Conservation (phyloP, 768 basidiomycete genomes). For the Chalciporus pseudorubinellus region DNA sequence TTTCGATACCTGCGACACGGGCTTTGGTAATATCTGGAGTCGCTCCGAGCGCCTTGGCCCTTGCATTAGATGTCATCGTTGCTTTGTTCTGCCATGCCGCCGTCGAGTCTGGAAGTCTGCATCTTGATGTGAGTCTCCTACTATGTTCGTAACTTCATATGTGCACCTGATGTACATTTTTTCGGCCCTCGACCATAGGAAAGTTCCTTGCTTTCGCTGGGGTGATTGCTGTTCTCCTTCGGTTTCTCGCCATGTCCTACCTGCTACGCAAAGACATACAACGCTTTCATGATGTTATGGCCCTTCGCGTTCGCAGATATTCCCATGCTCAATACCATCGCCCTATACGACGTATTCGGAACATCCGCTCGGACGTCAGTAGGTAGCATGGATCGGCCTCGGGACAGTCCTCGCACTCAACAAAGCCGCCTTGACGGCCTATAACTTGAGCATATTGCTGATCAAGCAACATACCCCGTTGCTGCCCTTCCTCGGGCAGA, state of each 20-base stretch:
- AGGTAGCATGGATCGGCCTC: slow-evolving; percentile 49
- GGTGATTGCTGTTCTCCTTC: too few relatives aligned
- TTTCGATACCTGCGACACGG: slow-evolving; percentile 49
- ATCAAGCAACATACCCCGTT: slow-evolving; percentile 48
- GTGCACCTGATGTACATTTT: slow-evolving; percentile 13
- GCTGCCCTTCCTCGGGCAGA: slow-evolving; percentile 47
- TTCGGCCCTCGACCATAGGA: slow-evolving; percentile 53
- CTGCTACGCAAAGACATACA: too few relatives aligned
- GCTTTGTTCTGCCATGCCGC: slow-evolving; percentile 62
- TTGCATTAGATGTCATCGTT: slow-evolving; percentile 60
- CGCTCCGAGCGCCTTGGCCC: slow-evolving; percentile 48
- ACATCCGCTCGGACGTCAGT: slow-evolving; percentile 7
- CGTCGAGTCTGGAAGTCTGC: slow-evolving; percentile 50
- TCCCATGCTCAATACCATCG: slow-evolving; percentile 50
- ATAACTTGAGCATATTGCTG: slow-evolving; percentile 57
- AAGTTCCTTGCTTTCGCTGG: slow-evolving; percentile 52
- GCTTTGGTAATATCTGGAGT: slow-evolving; percentile 49
- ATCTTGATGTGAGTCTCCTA: slow-evolving; percentile 41
- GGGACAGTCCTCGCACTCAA: slow-evolving; percentile 39
- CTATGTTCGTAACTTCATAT: neutral
- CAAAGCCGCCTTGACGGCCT: slow-evolving; percentile 14
- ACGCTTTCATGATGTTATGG: too few relatives aligned
- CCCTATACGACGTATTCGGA: slow-evolving; percentile 13
- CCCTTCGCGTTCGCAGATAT: slow-evolving; percentile 36
- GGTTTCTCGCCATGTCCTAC: too few relatives aligned